A percentile compares a stretch with the other conserved stretches of the same genome.
Evolutionary conservation across 2,329 filamentous ascomycete species (phyloP).

Genomic region (Penicillium sp.): DNA sequence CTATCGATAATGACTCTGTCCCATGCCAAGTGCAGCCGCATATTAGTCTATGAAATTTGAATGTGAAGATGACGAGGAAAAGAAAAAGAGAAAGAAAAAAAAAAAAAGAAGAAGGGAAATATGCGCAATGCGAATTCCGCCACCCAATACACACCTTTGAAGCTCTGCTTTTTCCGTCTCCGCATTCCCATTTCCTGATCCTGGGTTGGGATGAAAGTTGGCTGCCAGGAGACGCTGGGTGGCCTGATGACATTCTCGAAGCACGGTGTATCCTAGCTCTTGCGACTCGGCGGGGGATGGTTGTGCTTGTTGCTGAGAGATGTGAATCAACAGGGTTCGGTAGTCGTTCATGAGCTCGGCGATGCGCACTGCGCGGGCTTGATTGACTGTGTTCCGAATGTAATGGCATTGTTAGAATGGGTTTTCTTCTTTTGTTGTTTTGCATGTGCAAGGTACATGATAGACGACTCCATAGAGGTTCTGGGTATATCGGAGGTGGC

Average conservation of each 20-base stretch:
- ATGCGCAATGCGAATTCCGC: too few species aligned
- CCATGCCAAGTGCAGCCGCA: too few species aligned
- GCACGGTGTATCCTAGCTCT: constrained; percentile 53
- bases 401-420: neutral
- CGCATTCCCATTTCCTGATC: constrained; percentile 40
- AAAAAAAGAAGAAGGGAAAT: neutral
- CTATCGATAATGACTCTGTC: constrained; percentile 56
- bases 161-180: constrained; percentile 54
- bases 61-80: too few species aligned
- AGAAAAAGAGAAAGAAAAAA: neutral
- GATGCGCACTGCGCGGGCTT: constrained; percentile 57
- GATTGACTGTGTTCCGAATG: constrained; percentile 48
- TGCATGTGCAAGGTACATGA: too few species aligned
- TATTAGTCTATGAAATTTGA: too few species aligned
- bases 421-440: too few species aligned
- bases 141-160: constrained; percentile 40
- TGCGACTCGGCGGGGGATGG: constrained; percentile 51
- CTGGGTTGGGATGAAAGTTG: constrained; percentile 45
- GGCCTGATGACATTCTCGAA: constrained; percentile 51
- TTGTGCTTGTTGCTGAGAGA: constrained; percentile 49
- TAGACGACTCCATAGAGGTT: too few species aligned
- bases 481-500: too few species aligned
- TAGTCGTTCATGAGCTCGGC: constrained; percentile 61
- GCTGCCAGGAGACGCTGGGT: constrained; percentile 51
- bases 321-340: constrained; percentile 54